A percentile compares a stretch with the other conserved stretches of the same genome.
Evolutionary conservation across 768 basidiomycete species (phyloP).

Genomic region (Lactifluus hygrophoroides): DNA sequence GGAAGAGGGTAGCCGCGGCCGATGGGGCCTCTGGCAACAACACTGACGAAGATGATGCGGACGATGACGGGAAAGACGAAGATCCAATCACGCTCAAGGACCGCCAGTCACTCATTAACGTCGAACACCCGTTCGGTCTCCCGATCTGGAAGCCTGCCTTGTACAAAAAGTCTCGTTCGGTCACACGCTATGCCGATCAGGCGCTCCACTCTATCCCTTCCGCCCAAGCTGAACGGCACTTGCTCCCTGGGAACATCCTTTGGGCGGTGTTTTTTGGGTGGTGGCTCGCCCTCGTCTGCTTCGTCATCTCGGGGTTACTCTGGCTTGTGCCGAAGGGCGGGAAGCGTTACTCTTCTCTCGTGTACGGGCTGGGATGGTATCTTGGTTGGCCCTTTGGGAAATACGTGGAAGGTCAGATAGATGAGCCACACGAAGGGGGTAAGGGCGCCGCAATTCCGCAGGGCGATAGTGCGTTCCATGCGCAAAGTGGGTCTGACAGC

Average conservation of each 20-base stretch:
- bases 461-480: conserved; percentile 24
- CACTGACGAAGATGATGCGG: conserved; percentile 35
- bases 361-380: conserved; percentile 94
- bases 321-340: conserved; percentile 75
- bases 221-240: conserved; percentile 85
- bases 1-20: conserved; percentile 29
- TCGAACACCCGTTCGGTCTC: conserved; percentile 97
- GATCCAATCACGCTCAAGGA: conserved; percentile 91
- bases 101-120: conserved; percentile 96
- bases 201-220: conserved; percentile 90
- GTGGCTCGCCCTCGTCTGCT: conserved; percentile 78
- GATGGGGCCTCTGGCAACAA: conserved; percentile 33
- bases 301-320: conserved; percentile 58
- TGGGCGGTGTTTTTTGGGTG: conserved; percentile 89
- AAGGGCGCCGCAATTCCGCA: conserved; percentile 32
- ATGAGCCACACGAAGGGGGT: conserved; percentile 28
- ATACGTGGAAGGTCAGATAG: conserved; percentile 81
- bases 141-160: conserved; percentile 99
- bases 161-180: conserved; percentile 95
- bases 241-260: conserved; percentile 88
- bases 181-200: conserved; percentile 92
- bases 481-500: conserved; percentile 27
- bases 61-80: conserved; percentile 36
- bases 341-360: conserved; percentile 69
- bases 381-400: conserved; percentile 98